phyloP scores from a whole-genome alignment of 768 basidiomycete species.

The Harrya chromipes region DNA sequence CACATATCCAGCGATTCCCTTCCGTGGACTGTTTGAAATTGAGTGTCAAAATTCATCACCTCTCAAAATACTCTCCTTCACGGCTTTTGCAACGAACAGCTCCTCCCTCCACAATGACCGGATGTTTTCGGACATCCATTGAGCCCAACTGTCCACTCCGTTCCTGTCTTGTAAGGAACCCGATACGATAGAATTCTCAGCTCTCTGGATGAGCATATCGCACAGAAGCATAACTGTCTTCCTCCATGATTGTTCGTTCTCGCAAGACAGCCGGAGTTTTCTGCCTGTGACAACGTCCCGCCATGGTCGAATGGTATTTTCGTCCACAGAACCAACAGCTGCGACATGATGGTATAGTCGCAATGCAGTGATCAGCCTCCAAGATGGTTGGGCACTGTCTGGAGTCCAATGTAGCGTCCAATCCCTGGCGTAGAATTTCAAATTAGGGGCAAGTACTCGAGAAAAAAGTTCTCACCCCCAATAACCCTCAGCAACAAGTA shows the following conservation, averaged over 20 bases:
- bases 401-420: slow-evolving; percentile 73
- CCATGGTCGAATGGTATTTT: slow-evolving; percentile 46
- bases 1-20: too few species aligned
- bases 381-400: slow-evolving; percentile 70
- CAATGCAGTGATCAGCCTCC: slow-evolving; percentile 69
- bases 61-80: slow-evolving; percentile 42
- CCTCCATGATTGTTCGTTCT: slow-evolving; percentile 51
- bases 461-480: slow-evolving; percentile 63
- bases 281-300: slow-evolving; percentile 48
- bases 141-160: slow-evolving; percentile 24
- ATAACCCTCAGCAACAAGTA: slow-evolving; percentile 65
- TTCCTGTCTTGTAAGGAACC: background rate
- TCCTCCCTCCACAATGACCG: slow-evolving; percentile 61
- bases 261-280: slow-evolving; percentile 42
- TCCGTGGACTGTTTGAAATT: background rate
- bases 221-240: slow-evolving; percentile 40
- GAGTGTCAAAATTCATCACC: slow-evolving; percentile 46
- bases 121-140: slow-evolving; percentile 41
- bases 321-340: slow-evolving; percentile 22
- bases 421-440: slow-evolving; percentile 45
- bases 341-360: slow-evolving; percentile 57
- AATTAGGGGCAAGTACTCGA: background rate
- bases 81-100: slow-evolving; percentile 44
- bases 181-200: slow-evolving; percentile 19
- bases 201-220: slow-evolving; percentile 33